Evolutionary conservation across 257 asterid species (phyloP), one percentile per base, ranked within the genome.

Genomic region (Capsicum rhomboideum): DNA sequence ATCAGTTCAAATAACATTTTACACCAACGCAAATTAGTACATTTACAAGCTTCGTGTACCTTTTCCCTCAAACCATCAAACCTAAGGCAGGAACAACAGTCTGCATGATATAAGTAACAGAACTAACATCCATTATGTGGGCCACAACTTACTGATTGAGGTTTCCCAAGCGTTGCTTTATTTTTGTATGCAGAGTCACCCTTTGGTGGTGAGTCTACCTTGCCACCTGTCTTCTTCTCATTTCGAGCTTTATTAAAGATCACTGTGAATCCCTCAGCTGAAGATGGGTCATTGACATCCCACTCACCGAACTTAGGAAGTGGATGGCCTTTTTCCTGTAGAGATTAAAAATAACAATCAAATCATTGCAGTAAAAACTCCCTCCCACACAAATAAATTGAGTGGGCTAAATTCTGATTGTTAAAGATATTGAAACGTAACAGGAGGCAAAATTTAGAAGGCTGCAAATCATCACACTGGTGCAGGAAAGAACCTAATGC

Each of bases 291-390:
- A 86, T 92, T 92, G 28, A 92, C 96, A 63, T 92, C 94, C 96
- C 96, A 92, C 83, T 92, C 96, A 4, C 96, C 96, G 46, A 92
- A 92, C 88, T 92, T 92, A 8, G 96, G 96, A 82, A 92, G 80
- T 10, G 94, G 93, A 53, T 88, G 87, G 61, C 93, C 96, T 46
- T 84, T 85, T 67, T 89, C 92, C 94, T 91, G 83, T 44, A 79
- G 29, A 82, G 80, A 17, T 46, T 46, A 18, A 50, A 20, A 31
- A 69, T 49, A 75, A 49, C 26, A 8, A 49, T 77, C 46, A 77
- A 44, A 79, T 78, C n/a, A 82, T 68, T 34, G 56, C 16, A 54
- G 3, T n/a, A 28, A 74, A 74, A 74, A 74, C 42, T 21, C 31
- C 20, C 31, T 21, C 78, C n/a, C 12, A 72, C 12, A 42, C n/a